Evolutionary conservation across 306 rosid genomes (phyloP).

Genomic region (Cucurbita moschata): DNA sequence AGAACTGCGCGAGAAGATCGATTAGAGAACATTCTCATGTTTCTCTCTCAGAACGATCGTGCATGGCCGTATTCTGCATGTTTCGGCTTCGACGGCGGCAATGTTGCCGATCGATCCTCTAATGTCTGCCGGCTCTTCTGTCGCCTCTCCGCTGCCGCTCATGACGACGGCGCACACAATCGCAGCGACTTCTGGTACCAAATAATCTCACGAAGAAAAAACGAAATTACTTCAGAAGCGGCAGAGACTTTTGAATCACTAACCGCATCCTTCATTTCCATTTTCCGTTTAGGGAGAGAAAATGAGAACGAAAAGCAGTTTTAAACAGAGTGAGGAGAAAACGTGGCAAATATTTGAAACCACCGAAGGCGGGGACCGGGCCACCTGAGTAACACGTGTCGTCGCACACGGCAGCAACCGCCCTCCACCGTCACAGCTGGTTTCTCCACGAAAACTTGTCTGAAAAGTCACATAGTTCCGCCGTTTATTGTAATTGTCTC

Average conservation of each 20-base stretch:
- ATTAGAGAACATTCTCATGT: neutral
- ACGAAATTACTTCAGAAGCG: neutral
- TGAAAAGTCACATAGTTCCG: neutral
- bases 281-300: neutral
- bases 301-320: neutral
- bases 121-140: neutral
- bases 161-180: neutral
- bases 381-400: neutral
- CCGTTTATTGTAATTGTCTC: neutral
- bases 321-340: neutral
- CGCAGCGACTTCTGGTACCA: neutral
- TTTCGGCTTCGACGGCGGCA: neutral
- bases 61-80: constrained; percentile 3
- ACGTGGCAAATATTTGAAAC: neutral
- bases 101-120: neutral
- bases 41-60: neutral
- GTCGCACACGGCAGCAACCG: neutral
- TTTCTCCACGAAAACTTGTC: neutral
- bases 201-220: neutral
- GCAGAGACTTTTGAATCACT: neutral
- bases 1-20: neutral
- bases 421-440: neutral
- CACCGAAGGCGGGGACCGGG: neutral
- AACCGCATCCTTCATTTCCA: neutral
- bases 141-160: neutral